phyloP scores from a whole-genome alignment of 768 basidiomycete species.

The Kwoniella shandongensis region DNA sequence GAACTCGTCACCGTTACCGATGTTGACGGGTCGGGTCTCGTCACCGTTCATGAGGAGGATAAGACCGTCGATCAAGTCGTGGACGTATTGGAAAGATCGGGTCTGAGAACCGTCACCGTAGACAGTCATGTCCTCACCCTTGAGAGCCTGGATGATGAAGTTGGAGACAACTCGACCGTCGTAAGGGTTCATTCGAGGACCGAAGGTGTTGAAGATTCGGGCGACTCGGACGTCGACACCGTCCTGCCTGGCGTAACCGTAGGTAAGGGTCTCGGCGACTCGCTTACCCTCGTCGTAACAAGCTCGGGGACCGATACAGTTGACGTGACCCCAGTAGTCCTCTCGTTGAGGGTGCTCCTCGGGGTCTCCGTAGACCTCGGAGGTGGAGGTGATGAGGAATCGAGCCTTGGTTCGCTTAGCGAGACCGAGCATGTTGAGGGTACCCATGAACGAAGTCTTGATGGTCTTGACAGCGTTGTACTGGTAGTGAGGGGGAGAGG shows the following conservation, averaged over 20 bases:
- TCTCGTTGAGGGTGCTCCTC: slow-evolving; percentile 96
- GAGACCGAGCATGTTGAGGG: slow-evolving; percentile 96
- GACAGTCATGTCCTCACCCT: slow-evolving; percentile 94
- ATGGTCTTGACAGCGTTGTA: slow-evolving; percentile 97
- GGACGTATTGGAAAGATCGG: slow-evolving; percentile 89
- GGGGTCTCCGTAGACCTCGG: slow-evolving; percentile 98
- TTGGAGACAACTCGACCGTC: slow-evolving; percentile 99
- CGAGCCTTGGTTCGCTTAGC: slow-evolving; percentile 97
- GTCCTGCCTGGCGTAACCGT: slow-evolving; percentile 92
- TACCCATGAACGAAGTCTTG: slow-evolving; percentile 98
- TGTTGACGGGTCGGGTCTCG: slow-evolving; percentile 92
- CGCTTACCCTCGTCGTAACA: slow-evolving; percentile 99
- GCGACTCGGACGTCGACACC: slow-evolving; percentile 94
- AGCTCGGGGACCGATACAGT: slow-evolving; percentile 96
- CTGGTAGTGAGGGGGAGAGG: slow-evolving; percentile 96
- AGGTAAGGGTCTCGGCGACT: slow-evolving; percentile 95
- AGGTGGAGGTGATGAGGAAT: slow-evolving; percentile 93
- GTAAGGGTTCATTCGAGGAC: slow-evolving; percentile 73
- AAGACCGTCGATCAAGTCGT: slow-evolving; percentile 88
- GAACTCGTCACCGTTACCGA: slow-evolving; percentile 94
- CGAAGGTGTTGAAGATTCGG: slow-evolving; percentile 81
- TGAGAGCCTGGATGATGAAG: slow-evolving; percentile 96
- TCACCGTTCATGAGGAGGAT: slow-evolving; percentile 77
- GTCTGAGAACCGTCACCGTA: slow-evolving; percentile 93
- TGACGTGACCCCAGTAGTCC: slow-evolving; percentile 98